These are phyloP conservation scores for Cytospora paraplurivora DNA, from an alignment of 2,329 filamentous ascomycete species.

Conservation along the genomic window DNA sequence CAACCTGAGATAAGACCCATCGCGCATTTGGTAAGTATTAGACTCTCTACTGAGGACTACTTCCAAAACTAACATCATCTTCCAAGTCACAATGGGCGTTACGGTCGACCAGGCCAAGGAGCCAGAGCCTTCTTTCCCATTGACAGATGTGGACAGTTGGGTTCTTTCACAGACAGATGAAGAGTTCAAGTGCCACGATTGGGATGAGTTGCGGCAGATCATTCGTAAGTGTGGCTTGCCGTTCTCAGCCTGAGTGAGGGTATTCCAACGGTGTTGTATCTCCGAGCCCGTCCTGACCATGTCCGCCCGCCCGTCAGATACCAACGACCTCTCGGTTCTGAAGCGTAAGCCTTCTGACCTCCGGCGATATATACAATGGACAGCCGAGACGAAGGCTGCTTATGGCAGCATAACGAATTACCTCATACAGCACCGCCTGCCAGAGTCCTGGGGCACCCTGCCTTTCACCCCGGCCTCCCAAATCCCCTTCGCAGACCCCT, in stretches of 20 bases:
- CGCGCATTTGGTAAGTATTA: background rate
- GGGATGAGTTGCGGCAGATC: constrained; percentile 71
- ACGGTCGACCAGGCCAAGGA: constrained; percentile 50
- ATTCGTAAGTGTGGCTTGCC: constrained; percentile 52
- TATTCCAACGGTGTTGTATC: background rate
- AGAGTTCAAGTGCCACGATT: constrained; percentile 70
- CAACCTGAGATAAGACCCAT: too few relatives aligned
- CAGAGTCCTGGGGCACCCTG: constrained; percentile 63
- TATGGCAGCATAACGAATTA: constrained; percentile 83
- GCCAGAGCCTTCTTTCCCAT: constrained; percentile 56
- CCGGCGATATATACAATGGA: constrained; percentile 77
- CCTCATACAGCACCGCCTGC: constrained; percentile 72
- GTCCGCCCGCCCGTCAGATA: constrained; percentile 38
- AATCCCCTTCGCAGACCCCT: constrained; percentile 54
- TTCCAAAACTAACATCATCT: background rate
- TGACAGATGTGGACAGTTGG: constrained; percentile 61
- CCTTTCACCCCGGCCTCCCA: constrained; percentile 56
- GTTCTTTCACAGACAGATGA: constrained; percentile 67
- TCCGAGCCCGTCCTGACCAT: constrained; percentile 7
- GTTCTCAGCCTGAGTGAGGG: background rate
- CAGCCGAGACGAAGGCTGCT: constrained; percentile 65
- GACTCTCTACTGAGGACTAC: background rate
- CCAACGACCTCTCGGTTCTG: constrained; percentile 70
- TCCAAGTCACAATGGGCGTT: constrained; percentile 5
- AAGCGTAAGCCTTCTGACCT: constrained; percentile 81